phyloP scores from a whole-genome alignment of 495 filamentous ascomycete species.

The Choiromyces venosus region DNA sequence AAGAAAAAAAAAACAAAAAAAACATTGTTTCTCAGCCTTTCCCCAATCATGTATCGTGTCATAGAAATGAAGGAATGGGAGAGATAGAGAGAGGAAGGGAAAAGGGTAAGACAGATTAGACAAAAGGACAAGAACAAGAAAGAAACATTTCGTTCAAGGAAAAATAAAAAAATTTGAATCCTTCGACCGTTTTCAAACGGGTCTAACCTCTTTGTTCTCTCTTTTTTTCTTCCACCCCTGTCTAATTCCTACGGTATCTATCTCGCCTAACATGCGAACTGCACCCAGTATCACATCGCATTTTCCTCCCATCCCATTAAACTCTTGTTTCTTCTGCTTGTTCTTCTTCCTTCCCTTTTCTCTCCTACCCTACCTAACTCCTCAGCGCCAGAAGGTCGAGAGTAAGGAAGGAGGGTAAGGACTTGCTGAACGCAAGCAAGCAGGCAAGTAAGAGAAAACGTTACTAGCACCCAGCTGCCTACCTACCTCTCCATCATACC shows the following conservation, averaged over 20 bases:
- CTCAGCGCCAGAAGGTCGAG: neutral
- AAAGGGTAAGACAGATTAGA: neutral
- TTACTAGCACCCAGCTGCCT: neutral
- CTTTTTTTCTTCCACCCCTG: no score
- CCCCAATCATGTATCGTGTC: no score
- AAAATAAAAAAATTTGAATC: neutral
- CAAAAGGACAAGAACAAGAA: no score
- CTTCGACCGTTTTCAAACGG: neutral
- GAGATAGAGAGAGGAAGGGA: no score
- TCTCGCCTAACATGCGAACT: slow-evolving; percentile 1
- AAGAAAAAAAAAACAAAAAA: no score
- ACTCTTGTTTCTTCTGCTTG: no score
- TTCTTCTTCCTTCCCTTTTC: neutral
- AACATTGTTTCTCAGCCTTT: neutral
- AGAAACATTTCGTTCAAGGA: neutral
- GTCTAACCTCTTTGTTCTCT: neutral
- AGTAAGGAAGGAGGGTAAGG: no score
- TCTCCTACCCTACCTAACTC: no score
- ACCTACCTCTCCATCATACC: neutral
- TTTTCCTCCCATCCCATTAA: slow-evolving; percentile 3
- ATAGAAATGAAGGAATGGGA: no score
- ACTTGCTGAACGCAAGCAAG: neutral
- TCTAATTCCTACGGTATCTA: neutral
- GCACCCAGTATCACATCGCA: neutral
- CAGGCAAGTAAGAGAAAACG: no score